Percentiles rank a stretch among this genome's conserved stretches.
phyloP scores from a whole-genome alignment of 106 monocot genomes.

The Apostasia shenzhenica region DNA sequence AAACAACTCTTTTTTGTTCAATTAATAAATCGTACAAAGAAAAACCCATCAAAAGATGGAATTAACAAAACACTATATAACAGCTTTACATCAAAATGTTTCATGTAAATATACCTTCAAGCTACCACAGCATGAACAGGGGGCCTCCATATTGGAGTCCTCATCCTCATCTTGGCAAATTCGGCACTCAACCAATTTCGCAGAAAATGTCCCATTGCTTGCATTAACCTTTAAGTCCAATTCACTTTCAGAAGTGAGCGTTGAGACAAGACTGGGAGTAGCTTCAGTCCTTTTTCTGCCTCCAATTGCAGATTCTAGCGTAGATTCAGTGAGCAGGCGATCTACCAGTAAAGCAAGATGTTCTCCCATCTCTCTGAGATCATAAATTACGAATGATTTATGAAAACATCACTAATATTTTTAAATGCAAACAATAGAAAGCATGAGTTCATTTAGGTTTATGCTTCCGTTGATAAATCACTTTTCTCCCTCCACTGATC shows the following conservation, averaged over 20 bases:
- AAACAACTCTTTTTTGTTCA: no score
- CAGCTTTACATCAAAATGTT: no score
- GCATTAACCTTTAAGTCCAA: conserved; percentile 8
- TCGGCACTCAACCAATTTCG: conserved; percentile 51
- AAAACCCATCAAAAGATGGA: no score
- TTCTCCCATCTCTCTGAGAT: conserved; percentile 38
- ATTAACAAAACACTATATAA: no score
- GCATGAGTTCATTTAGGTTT: neutral
- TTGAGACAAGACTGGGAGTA: neutral
- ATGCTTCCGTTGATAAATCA: neutral
- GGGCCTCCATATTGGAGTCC: conserved; percentile 56
- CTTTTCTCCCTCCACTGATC: no score
- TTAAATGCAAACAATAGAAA: neutral
- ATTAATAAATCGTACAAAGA: no score
- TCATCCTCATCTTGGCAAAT: conserved; percentile 82
- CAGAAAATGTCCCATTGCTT: neutral
- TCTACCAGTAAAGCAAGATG: conserved; percentile 67
- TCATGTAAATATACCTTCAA: conserved; percentile 33
- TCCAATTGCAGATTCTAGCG: conserved; percentile 40
- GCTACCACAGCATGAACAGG: conserved; percentile 74
- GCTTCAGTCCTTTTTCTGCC: conserved; percentile 17
- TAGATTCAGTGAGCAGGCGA: conserved; percentile 60
- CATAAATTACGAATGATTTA: neutral
- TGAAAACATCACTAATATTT: neutral
- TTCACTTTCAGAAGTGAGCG: neutral